A percentile compares a stretch with the other conserved stretches of the same genome.
Evolutionary conservation across 2,329 filamentous ascomycete genomes (phyloP).

Genomic region (Nigrospora sphaerica): DNA sequence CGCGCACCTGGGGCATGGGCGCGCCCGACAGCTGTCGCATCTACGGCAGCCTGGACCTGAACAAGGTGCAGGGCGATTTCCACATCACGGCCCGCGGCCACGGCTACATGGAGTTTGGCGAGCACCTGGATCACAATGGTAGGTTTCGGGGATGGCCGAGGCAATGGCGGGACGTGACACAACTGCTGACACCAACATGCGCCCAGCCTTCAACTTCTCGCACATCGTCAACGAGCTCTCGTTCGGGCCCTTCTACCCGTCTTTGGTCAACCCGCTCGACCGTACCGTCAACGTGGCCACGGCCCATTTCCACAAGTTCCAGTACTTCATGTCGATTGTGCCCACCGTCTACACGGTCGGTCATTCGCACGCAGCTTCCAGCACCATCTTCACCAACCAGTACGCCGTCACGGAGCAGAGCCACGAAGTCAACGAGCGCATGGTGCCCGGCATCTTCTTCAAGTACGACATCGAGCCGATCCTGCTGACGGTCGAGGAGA

Average conservation of each 20-base stretch:
- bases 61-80: slow-evolving; percentile 97
- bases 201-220: slow-evolving; percentile 89
- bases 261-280: slow-evolving; percentile 88
- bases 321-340: slow-evolving; percentile 94
- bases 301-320: slow-evolving; percentile 85
- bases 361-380: slow-evolving; percentile 27
- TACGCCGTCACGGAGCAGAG: slow-evolving; percentile 94
- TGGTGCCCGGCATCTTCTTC: slow-evolving; percentile 87
- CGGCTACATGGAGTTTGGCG: slow-evolving; percentile 78
- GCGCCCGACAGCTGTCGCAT: slow-evolving; percentile 73
- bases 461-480: slow-evolving; percentile 99
- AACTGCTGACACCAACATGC: slow-evolving; percentile 12
- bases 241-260: slow-evolving; percentile 94
- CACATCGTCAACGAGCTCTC: slow-evolving; percentile 95
- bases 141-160: slow-evolving; percentile 27
- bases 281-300: slow-evolving; percentile 73
- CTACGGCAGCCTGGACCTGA: slow-evolving; percentile 82
- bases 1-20: slow-evolving; percentile 45
- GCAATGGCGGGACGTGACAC: neutral
- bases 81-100: slow-evolving; percentile 94
- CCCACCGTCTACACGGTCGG: slow-evolving; percentile 83
- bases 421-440: slow-evolving; percentile 59
- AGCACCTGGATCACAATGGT: slow-evolving; percentile 77
- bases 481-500: slow-evolving; percentile 76
- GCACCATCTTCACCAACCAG: slow-evolving; percentile 85